phyloP scores from a whole-genome alignment of 768 basidiomycete genomes.

The Galerina sulciceps region DNA sequence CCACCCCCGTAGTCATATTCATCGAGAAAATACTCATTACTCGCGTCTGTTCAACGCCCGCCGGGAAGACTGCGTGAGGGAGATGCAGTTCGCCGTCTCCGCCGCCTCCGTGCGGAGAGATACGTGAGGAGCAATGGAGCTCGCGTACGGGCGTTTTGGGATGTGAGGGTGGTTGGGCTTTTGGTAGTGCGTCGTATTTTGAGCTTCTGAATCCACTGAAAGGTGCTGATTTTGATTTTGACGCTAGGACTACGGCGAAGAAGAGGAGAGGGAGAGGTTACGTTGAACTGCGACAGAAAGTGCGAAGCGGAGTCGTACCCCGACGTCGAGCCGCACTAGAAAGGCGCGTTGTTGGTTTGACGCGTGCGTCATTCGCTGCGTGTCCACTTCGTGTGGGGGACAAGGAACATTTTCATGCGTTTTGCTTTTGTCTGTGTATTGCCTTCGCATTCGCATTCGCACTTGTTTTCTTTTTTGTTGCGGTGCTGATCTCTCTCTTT shows the following conservation, averaged over 20 bases:
- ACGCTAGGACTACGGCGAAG: constrained; percentile 39
- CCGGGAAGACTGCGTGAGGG: constrained; percentile 39
- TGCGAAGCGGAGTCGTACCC: constrained; percentile 52
- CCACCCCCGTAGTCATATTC: constrained; percentile 38
- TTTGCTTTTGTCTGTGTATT: constrained; percentile 45
- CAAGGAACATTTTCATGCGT: too few species aligned
- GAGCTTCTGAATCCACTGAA: neutral
- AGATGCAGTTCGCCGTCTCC: constrained; percentile 40
- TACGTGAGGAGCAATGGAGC: constrained; percentile 43
- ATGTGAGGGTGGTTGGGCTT: constrained; percentile 40
- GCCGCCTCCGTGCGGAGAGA: constrained; percentile 41
- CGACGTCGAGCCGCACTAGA: constrained; percentile 48
- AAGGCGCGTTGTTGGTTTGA: constrained; percentile 36
- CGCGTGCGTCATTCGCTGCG: constrained; percentile 39
- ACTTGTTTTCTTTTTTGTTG: neutral
- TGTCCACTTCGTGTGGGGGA: constrained; percentile 54
- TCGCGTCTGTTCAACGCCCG: constrained; percentile 36
- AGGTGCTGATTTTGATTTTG: neutral
- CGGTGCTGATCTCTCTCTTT: too few species aligned
- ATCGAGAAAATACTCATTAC: constrained; percentile 49
- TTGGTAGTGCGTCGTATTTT: constrained; percentile 35
- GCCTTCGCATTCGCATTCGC: constrained; percentile 1
- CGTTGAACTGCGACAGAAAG: constrained; percentile 46
- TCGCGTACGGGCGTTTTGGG: constrained; percentile 51
- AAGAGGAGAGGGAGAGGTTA: constrained; percentile 33